These are phyloP conservation scores for Salix dunnii DNA, from an alignment of 345 rosid genomes.

Conservation along the genomic window DNA sequence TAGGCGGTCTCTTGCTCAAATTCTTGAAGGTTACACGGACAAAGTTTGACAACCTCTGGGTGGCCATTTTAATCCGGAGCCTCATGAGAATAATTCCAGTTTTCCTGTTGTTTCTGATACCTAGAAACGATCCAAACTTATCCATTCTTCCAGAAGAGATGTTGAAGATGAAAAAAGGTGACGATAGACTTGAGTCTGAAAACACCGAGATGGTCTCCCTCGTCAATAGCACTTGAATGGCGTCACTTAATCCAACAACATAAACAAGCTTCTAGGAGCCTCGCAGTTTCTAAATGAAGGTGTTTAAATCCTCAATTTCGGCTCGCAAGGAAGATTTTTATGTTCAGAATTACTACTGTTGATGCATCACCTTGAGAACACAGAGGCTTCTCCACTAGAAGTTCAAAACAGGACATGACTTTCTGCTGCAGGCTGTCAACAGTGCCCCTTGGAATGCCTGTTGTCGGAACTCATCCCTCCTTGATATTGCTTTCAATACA, in stretches of 20 bases:
- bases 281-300: not conserved
- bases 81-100: slow-evolving; percentile 52
- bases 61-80: slow-evolving; percentile 62
- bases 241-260: not conserved
- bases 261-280: not conserved
- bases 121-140: slow-evolving; percentile 47
- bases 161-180: slow-evolving; percentile 36
- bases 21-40: slow-evolving; percentile 52
- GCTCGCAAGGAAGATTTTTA: not conserved
- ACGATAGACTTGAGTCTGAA: slow-evolving; percentile 27
- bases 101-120: slow-evolving; percentile 54
- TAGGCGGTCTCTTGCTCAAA: slow-evolving; percentile 59
- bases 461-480: not conserved
- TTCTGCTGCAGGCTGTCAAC: not conserved
- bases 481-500: not conserved
- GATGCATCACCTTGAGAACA: not conserved
- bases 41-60: slow-evolving; percentile 61
- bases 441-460: not conserved
- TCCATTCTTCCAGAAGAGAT: slow-evolving; percentile 52
- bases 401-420: not conserved
- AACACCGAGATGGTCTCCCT: slow-evolving; percentile 54
- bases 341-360: not conserved
- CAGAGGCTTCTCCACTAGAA: not conserved
- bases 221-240: slow-evolving; percentile 3
- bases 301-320: not conserved